Evolutionary conservation across 345 rosid species (phyloP), one percentile per base, ranked within the genome.

Genomic region (Populus euphratica): DNA sequence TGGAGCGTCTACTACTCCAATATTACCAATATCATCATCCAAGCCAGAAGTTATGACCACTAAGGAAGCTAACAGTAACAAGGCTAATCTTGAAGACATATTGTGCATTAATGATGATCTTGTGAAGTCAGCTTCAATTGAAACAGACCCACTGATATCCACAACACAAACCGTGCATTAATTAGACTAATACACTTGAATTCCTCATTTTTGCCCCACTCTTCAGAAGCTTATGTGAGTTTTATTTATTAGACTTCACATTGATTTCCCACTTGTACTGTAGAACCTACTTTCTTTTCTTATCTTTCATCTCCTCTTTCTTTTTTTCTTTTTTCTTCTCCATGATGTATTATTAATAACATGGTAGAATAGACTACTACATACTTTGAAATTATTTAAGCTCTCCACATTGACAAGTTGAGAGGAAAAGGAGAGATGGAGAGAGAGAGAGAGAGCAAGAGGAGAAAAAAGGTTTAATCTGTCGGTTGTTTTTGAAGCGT

Each of bases 61-160:
- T 21, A 76, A 80, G 25, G 83, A 70, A 70, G 78, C 74, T 68
- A 77, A 8, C 27, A 23, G 17, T 23, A 13, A 44, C 20, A 70
- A 25, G 31, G 79, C 14, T 38, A 78, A 79, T 80, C 80, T 83
- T 36, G 82, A 88, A 77, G 87, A 72, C 76, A 84, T 86, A 47
- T 36, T 79, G 59, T 81, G 83, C 81, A 80, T 81, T 72, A 73
- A 80, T 74, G 88, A 85, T 68, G 82, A 83, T 63, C 68, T 44
- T n/a, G 85, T 80, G 77, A 85, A 81, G 83, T 77, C 86, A 39
- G 65, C 82, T 38, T 81, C 90, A 68, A 75, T 76, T 62, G 93
- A 90, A 81, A 83, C 86, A 23, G 81, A 81, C 52, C 89, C 91
- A 71, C 88, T 90, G 65, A 70, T 88, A 61, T 65, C 86, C 64